phyloP scores from a whole-genome alignment of 2,329 filamentous ascomycete species.

The Raffaelea albimanens region DNA sequence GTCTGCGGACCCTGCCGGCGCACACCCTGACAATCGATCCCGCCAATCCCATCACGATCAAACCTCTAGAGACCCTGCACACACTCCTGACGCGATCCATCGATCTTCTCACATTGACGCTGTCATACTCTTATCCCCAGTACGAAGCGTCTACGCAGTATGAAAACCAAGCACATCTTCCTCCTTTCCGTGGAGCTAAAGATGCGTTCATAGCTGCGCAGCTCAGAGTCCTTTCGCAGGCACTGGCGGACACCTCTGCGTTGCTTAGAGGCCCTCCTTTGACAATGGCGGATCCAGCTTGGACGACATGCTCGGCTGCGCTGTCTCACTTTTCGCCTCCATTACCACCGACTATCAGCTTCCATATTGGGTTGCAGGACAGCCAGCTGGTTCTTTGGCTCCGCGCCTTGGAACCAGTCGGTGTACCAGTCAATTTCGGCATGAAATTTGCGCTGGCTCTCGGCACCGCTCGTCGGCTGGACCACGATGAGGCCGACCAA shows the following conservation, averaged over 20 bases:
- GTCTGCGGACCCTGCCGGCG: constrained; percentile 57
- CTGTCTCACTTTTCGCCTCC: constrained; percentile 32
- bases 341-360: constrained; percentile 59
- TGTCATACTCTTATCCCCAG: constrained; percentile 41
- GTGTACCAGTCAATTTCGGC: constrained; percentile 49
- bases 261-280: constrained; percentile 46
- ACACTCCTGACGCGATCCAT: constrained; percentile 75
- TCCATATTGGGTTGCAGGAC: constrained; percentile 63
- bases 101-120: constrained; percentile 70
- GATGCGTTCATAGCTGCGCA: constrained; percentile 41
- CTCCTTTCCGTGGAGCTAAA: background rate
- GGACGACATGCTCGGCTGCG: constrained; percentile 34
- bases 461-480: constrained; percentile 51
- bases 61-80: constrained; percentile 61
- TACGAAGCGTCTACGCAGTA: background rate
- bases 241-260: constrained; percentile 39
- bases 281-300: constrained; percentile 28
- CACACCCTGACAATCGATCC: constrained; percentile 40
- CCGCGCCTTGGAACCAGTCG: constrained; percentile 59
- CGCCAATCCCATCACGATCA: constrained; percentile 46
- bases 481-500: constrained; percentile 73
- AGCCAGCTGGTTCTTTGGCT: constrained; percentile 60
- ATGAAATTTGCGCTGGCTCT: constrained; percentile 64
- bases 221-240: constrained; percentile 44
- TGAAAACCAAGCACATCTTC: background rate